Conservation (phyloP, 306 rosid genomes). For the Prunus mongolica region DNA sequence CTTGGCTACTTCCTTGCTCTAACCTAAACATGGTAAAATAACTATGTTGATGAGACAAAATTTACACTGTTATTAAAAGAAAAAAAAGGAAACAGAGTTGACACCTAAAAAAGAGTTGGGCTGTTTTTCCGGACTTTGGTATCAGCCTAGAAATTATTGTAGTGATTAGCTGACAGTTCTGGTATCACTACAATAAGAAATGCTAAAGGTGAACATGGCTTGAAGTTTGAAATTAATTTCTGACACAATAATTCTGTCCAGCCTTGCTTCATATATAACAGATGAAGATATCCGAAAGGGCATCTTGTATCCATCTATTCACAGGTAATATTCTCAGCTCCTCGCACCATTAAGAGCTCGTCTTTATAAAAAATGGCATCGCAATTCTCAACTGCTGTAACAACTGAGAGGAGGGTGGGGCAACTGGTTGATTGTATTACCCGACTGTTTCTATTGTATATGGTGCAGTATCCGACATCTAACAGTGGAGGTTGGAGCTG, state of each 20-base stretch:
- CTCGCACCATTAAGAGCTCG: not conserved
- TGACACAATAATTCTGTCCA: constrained; percentile 45
- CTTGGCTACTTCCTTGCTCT: not conserved
- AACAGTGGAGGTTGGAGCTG: constrained; percentile 90
- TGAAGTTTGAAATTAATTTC: constrained; percentile 24
- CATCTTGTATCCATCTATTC: constrained; percentile 76
- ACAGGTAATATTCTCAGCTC: constrained; percentile 45
- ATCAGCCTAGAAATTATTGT: not conserved
- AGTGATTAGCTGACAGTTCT: not conserved
- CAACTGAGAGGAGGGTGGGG: not conserved
- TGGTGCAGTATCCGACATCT: constrained; percentile 69
- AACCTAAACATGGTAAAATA: not conserved
- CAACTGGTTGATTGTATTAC: constrained; percentile 8
- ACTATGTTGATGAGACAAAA: not conserved
- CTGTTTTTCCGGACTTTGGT: not conserved
- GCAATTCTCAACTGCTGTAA: too few species aligned
- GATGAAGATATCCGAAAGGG: constrained; percentile 75
- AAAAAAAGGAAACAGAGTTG: too few species aligned
- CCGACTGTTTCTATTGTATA: constrained; percentile 14
- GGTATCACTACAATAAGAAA: not conserved
- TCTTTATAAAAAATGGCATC: not conserved
- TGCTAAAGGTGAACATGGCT: not conserved
- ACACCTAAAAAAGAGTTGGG: not conserved
- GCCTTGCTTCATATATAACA: constrained; percentile 94
- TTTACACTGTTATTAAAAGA: not conserved